Evolutionary conservation across 2,329 filamentous ascomycete species (phyloP).

Genomic region (Nemania sp.): DNA sequence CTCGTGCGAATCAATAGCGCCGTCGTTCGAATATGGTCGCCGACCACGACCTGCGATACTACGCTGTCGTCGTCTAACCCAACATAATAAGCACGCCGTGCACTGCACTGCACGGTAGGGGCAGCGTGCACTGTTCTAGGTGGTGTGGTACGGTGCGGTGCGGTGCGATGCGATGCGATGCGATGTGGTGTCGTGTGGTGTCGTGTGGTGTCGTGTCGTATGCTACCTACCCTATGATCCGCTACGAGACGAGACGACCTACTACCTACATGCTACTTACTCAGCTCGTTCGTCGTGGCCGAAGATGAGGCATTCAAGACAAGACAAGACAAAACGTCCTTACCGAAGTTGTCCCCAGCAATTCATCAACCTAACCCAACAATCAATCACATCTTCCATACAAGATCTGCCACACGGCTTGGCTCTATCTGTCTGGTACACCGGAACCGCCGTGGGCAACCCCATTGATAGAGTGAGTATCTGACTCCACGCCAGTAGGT

Average conservation of each 20-base stretch:
- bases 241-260: no score
- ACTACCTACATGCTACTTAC: conserved; percentile 8
- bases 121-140: neutral
- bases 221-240: neutral
- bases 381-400: conserved; percentile 18
- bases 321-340: conserved; percentile 13
- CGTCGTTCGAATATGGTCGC: conserved; percentile 27
- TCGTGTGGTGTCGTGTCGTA: no score
- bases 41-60: conserved; percentile 26
- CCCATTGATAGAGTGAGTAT: neutral
- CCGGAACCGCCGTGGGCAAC: neutral
- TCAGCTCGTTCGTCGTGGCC: neutral
- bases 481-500: neutral
- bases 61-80: conserved; percentile 24
- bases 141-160: neutral
- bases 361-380: conserved; percentile 10
- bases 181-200: no score
- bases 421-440: neutral
- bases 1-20: conserved; percentile 27
- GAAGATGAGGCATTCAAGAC: neutral
- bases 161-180: neutral
- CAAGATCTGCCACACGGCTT: conserved; percentile 27
- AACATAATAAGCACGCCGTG: no score
- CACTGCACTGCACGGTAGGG: neutral
- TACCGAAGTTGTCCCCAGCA: neutral